These are phyloP conservation scores for Radiomyces spectabilis DNA, from an alignment of 192 early-diverging fungal genomes.

Conservation along the genomic window DNA sequence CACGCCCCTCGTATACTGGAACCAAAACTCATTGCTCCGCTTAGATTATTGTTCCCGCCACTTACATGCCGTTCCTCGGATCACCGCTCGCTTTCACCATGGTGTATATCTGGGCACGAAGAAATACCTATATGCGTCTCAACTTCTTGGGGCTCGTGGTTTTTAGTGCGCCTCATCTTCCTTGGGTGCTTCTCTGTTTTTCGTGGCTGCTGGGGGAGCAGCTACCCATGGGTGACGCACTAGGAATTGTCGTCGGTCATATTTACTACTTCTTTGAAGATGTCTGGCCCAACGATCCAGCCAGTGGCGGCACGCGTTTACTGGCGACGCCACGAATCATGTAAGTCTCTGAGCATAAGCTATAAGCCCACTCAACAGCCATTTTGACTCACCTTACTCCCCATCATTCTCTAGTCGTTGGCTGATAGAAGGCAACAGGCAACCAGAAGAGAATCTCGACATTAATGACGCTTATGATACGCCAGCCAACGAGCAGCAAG, in stretches of 20 bases:
- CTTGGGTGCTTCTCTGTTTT: slow-evolving; percentile 87
- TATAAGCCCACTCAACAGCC: not conserved
- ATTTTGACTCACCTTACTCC: too few relatives aligned
- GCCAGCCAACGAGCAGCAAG: not conserved
- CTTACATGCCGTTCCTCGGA: slow-evolving; percentile 74
- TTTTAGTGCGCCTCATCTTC: slow-evolving; percentile 86
- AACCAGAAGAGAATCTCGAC: slow-evolving; percentile 1
- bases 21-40: not conserved
- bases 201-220: slow-evolving; percentile 69
- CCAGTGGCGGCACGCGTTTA: slow-evolving; percentile 47
- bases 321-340: slow-evolving; percentile 47
- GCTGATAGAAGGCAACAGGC: slow-evolving; percentile 12
- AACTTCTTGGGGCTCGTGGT: slow-evolving; percentile 90
- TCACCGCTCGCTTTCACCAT: slow-evolving; percentile 76
- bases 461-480: not conserved
- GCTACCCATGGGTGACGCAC: slow-evolving; percentile 72
- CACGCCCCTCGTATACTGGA: not conserved
- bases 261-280: slow-evolving; percentile 94
- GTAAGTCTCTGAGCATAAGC: slow-evolving; percentile 23
- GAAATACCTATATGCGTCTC: slow-evolving; percentile 84
- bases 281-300: slow-evolving; percentile 74
- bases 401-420: not conserved
- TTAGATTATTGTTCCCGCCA: slow-evolving; percentile 30
- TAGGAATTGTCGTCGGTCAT: slow-evolving; percentile 87
- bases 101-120: slow-evolving; percentile 95